phyloP scores from a whole-genome alignment of 2,329 filamentous ascomycete species.

The Myriosclerotinia scirpicola region DNA sequence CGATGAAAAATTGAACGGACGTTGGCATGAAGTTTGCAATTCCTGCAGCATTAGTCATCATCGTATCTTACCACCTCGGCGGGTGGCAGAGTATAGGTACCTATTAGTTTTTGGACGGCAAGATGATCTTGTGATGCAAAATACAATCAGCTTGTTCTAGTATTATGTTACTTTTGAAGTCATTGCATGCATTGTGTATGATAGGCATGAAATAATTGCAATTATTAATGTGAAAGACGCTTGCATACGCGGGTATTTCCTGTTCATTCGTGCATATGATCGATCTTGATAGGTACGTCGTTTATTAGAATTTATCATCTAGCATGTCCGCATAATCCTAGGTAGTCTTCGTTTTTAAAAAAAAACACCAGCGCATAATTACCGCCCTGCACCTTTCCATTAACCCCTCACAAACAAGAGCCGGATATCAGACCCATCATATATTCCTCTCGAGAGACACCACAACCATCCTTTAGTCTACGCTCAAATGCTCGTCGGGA shows the following conservation, averaged over 20 bases:
- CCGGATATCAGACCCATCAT: no score
- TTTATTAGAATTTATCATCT: no score
- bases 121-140: not conserved
- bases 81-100: not conserved
- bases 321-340: no score
- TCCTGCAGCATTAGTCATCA: slow-evolving; percentile 3
- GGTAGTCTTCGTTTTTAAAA: no score
- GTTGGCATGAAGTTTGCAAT: not conserved
- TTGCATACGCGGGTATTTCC: not conserved
- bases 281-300: not conserved
- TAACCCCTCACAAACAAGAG: not conserved
- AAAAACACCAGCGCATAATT: no score
- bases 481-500: not conserved
- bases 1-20: not conserved
- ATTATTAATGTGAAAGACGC: not conserved
- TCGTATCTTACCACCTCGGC: not conserved
- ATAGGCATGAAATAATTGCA: not conserved
- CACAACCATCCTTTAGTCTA: not conserved
- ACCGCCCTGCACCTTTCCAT: not conserved
- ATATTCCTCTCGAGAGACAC: not conserved
- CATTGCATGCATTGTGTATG: not conserved
- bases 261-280: not conserved
- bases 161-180: not conserved
- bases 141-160: not conserved
- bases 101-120: no score